Evolutionary conservation across 192 early-diverging fungal genomes (phyloP).

Genomic region (Rhizophagus clarus): DNA sequence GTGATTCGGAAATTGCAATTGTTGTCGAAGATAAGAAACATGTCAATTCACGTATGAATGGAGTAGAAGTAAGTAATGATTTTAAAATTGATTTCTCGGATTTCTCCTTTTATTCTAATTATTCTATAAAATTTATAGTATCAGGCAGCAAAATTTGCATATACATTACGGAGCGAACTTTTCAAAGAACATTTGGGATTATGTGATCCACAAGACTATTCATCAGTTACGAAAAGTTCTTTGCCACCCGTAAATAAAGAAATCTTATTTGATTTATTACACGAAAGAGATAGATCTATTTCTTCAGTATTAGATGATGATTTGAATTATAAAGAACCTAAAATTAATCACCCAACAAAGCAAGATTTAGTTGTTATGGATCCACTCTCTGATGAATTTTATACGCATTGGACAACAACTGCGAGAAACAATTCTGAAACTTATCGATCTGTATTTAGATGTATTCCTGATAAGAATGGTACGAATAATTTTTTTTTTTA

Average conservation of each 20-base stretch:
- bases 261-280: neutral
- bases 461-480: constrained; percentile 84
- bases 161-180: constrained; percentile 68
- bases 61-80: constrained; percentile 47
- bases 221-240: constrained; percentile 40
- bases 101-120: neutral
- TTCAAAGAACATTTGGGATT: constrained; percentile 88
- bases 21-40: constrained; percentile 73
- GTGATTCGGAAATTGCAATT: constrained; percentile 89
- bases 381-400: constrained; percentile 71
- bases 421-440: constrained; percentile 67
- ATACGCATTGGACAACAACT: constrained; percentile 59
- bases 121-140: constrained; percentile 43
- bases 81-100: neutral
- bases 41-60: constrained; percentile 74
- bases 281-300: constrained; percentile 1
- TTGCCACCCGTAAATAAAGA: constrained; percentile 37
- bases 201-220: constrained; percentile 47
- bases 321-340: neutral
- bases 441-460: constrained; percentile 78
- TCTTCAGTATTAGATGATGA: neutral
- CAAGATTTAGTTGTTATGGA: constrained; percentile 60
- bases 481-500: constrained; percentile 20
- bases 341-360: constrained; percentile 29
- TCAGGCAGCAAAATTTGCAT: constrained; percentile 72